A percentile compares a stretch with the other conserved stretches of the same genome.
These are phyloP conservation scores for Magnusiomyces ingens DNA, from an alignment of 1,139 yeast genomes.

Conservation along the genomic window DNA sequence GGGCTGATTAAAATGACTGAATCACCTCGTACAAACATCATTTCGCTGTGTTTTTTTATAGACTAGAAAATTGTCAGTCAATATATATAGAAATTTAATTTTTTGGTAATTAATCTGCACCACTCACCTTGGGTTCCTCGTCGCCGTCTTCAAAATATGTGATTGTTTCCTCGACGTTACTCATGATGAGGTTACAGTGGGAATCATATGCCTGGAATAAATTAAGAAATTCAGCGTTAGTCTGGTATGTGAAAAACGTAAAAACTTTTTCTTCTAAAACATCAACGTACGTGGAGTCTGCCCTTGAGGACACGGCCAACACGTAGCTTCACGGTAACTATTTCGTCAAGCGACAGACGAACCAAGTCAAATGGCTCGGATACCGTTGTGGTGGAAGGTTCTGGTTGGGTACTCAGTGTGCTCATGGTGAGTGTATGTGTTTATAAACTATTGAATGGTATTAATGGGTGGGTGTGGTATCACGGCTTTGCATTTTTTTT, in stretches of 20 bases:
- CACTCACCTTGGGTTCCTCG: slow-evolving; percentile 36
- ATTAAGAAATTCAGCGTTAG: not conserved
- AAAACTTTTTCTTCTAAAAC: slow-evolving; percentile 3
- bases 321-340: slow-evolving; percentile 80
- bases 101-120: not conserved
- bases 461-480: not conserved
- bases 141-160: slow-evolving; percentile 46
- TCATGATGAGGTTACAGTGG: slow-evolving; percentile 91
- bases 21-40: slow-evolving; percentile 96
- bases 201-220: slow-evolving; percentile 69
- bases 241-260: slow-evolving; percentile 6
- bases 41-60: slow-evolving; percentile 63
- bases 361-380: slow-evolving; percentile 82
- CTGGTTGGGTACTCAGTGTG: not conserved
- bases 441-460: not conserved
- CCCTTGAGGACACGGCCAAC: slow-evolving; percentile 96
- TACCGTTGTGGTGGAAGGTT: slow-evolving; percentile 18
- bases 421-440: too few relatives aligned
- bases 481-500: too few relatives aligned
- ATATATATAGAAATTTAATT: not conserved
- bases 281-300: slow-evolving; percentile 54
- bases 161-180: slow-evolving; percentile 86
- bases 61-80: slow-evolving; percentile 26
- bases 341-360: slow-evolving; percentile 80
- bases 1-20: slow-evolving; percentile 74